phyloP scores from a whole-genome alignment of 2,329 filamentous ascomycete genomes.

The Rasamsonia emersonii region DNA sequence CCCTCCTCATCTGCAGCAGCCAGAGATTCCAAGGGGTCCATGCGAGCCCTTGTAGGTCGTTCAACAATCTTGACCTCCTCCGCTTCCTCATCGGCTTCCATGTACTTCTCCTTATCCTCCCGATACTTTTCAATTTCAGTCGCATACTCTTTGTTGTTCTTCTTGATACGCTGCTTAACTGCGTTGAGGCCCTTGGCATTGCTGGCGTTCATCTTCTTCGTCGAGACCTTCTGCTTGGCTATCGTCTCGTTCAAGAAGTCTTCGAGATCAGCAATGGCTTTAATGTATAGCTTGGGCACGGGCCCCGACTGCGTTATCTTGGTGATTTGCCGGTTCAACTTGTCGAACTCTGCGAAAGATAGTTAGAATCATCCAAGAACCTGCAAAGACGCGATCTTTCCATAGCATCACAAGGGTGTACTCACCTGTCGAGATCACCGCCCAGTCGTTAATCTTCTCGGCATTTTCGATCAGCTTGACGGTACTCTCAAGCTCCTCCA shows the following conservation, averaged over 20 bases:
- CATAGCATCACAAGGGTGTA: conserved; percentile 11
- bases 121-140: conserved; percentile 80
- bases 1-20: conserved; percentile 65
- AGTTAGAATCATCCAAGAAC: conserved; percentile 4
- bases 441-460: conserved; percentile 96
- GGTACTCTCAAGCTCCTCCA: conserved; percentile 84
- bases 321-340: conserved; percentile 75
- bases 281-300: conserved; percentile 84
- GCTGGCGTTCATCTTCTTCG: conserved; percentile 98
- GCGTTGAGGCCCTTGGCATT: conserved; percentile 91
- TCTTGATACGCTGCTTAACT: conserved; percentile 97
- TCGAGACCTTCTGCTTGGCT: conserved; percentile 88
- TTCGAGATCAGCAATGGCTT: conserved; percentile 86
- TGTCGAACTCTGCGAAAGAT: conserved; percentile 68
- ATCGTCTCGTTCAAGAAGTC: conserved; percentile 89
- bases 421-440: conserved; percentile 78
- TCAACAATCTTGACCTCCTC: conserved; percentile 47
- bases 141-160: conserved; percentile 94
- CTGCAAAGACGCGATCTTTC: neutral
- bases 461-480: conserved; percentile 93
- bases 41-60: conserved; percentile 37
- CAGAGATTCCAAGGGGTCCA: conserved; percentile 41
- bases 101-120: conserved; percentile 74
- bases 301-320: conserved; percentile 71
- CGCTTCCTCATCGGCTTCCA: conserved; percentile 75